Evolutionary conservation across 768 basidiomycete species (phyloP), one percentile per base, ranked within the genome.

Genomic region (Macrocybe gigantea): DNA sequence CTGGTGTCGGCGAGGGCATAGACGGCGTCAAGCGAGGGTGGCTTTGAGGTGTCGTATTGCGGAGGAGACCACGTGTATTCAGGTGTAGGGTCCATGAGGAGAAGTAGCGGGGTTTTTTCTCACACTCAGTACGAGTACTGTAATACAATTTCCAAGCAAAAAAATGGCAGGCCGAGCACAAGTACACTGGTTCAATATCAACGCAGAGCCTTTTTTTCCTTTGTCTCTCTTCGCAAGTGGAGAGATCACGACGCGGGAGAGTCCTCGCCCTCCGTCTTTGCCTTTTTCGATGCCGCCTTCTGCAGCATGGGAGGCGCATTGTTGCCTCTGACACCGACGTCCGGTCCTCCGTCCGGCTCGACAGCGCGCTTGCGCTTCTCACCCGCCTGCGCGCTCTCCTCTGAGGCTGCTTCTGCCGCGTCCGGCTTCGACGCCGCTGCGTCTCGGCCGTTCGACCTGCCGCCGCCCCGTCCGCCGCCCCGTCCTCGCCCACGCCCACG

Each of bases 331-430:
- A 80, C 62, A 7, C 87, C 87, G 29, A 74, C 71, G 55, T 83
- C 78, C 2, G 82, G 79, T 0, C 83, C 88, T 54, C 87, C 88
- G 56, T 89, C 88, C 1, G 86, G 87, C 58, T 89, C 88, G 0
- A 86, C 71, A 1, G 75, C 81, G 35, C 85, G 78, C 62, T 89
- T 91, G 50, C 88, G 71, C 69, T 91, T 91, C 53, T 85, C 85
- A 30, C 85, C 86, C 1, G 68, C 62, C 49, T 70, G 69, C 37
- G 78, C 79, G 6, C 69, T 75, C 4, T 60, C 69, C 8, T 60
- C 53, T 8, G 66, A 65, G 56, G 55, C 72, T 56, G 49, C 68
- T 58, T 42, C 68, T 32, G 29, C 8, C 12, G 22, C 22, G 14
- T 41, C 41, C 5, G 29, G 32, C 22, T 33, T 44, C 15, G 6